These are phyloP conservation scores for Spathaspora hagerdaliae DNA, from an alignment of 805 yeast genomes.

Conservation along the genomic window DNA sequence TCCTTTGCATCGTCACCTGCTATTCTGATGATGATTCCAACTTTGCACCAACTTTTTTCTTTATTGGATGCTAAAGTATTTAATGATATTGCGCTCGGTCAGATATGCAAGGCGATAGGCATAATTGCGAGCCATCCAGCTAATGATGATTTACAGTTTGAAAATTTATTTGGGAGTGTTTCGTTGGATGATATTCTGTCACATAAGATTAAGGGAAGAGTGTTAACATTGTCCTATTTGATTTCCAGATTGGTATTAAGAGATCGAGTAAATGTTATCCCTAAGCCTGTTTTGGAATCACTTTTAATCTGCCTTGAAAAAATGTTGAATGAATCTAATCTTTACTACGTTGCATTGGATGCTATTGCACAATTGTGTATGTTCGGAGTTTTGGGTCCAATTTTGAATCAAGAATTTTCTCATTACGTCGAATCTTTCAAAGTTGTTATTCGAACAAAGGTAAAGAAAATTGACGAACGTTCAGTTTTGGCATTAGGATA, in stretches of 20 bases:
- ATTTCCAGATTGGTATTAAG: constrained; percentile 43
- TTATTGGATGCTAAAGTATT: constrained; percentile 18
- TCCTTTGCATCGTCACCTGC: constrained; percentile 27
- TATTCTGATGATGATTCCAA: constrained; percentile 15
- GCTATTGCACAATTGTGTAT: constrained; percentile 40
- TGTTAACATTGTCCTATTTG: constrained; percentile 41
- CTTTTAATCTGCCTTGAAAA: constrained; percentile 14
- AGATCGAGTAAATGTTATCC: constrained; percentile 16
- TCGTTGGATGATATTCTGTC: constrained; percentile 2
- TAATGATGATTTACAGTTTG: constrained; percentile 6
- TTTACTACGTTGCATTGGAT: constrained; percentile 29
- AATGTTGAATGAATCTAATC: constrained; percentile 12
- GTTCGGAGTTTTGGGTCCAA: constrained; percentile 45
- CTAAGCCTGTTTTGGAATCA: constrained; percentile 6
- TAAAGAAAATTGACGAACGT: constrained; percentile 55
- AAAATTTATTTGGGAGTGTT: constrained; percentile 1
- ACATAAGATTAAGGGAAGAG: constrained; percentile 13
- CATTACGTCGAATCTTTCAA: constrained; percentile 12
- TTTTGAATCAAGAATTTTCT: constrained; percentile 1
- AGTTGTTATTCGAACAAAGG: constrained; percentile 30
- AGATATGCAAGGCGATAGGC: constrained; percentile 45
- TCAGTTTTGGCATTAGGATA: constrained; percentile 56
- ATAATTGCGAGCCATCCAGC: constrained; percentile 44
- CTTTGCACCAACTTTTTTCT: constrained; percentile 18
- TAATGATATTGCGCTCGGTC: constrained; percentile 18